These are phyloP conservation scores for Aureobasidium sp. DNA, from an alignment of 2,329 filamentous ascomycete genomes.

Conservation along the genomic window DNA sequence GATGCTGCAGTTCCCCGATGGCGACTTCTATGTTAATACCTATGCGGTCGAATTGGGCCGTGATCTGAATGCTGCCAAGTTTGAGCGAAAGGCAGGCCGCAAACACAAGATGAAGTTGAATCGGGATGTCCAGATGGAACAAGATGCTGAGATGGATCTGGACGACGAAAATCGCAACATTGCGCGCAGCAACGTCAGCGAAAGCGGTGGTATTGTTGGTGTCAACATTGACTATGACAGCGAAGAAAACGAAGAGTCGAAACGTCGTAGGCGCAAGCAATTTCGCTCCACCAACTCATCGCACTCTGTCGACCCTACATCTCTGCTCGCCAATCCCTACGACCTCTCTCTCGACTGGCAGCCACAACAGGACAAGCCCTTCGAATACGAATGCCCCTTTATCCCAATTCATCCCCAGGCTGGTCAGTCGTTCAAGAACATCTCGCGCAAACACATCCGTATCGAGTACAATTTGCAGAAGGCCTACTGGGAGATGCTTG, in stretches of 20 bases:
- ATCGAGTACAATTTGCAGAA: constrained; percentile 60
- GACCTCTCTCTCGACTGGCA: constrained; percentile 12
- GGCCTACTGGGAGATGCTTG: constrained; percentile 56
- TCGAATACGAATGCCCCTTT: constrained; percentile 30
- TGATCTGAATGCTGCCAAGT: constrained; percentile 50
- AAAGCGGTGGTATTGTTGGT: constrained; percentile 23
- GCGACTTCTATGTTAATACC: constrained; percentile 71
- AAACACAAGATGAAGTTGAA: constrained; percentile 14
- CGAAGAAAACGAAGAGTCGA: constrained; percentile 13
- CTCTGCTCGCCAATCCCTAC: constrained; percentile 14
- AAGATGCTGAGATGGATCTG: constrained; percentile 13
- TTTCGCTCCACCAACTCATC: constrained; percentile 15
- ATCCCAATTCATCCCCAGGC: constrained; percentile 66
- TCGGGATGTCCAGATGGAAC: constrained; percentile 17
- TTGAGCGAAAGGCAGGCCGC: constrained; percentile 13
- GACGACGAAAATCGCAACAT: constrained; percentile 8
- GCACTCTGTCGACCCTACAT: constrained; percentile 14
- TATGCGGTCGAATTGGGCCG: constrained; percentile 65
- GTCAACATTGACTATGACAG: constrained; percentile 15
- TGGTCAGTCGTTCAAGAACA: constrained; percentile 58
- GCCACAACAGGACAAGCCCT: constrained; percentile 7
- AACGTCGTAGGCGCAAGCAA: constrained; percentile 28
- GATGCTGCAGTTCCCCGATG: constrained; percentile 64
- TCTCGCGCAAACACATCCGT: constrained; percentile 65
- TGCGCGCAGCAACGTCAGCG: constrained; percentile 21